phyloP scores from a whole-genome alignment of 2,329 filamentous ascomycete genomes.

The Sporothrix mexicana region DNA sequence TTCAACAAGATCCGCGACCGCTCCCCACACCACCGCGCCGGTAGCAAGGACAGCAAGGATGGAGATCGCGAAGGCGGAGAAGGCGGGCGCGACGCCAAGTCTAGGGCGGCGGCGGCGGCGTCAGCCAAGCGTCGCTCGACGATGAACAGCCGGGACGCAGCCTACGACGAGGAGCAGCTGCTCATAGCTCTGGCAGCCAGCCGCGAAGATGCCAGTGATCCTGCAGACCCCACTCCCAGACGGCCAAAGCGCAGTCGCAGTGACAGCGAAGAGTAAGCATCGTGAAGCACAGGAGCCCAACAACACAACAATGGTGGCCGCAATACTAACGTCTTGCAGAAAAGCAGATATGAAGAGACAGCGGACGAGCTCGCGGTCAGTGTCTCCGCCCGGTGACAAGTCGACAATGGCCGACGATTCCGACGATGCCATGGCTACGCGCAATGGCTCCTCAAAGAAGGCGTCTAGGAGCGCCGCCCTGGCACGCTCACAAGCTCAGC shows the following conservation, averaged over 20 bases:
- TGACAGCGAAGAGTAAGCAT: slow-evolving; percentile 91
- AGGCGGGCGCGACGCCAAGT: slow-evolving; percentile 40
- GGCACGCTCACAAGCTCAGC: slow-evolving; percentile 49
- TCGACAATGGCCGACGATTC: slow-evolving; percentile 66
- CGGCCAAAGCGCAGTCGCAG: slow-evolving; percentile 82
- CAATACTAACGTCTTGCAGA: slow-evolving; percentile 51
- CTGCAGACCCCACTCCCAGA: slow-evolving; percentile 61
- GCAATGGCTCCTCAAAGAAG: slow-evolving; percentile 63
- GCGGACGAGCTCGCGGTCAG: slow-evolving; percentile 78
- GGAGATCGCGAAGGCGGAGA: slow-evolving; percentile 29
- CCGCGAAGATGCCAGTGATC: slow-evolving; percentile 73
- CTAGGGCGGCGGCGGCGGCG: slow-evolving; percentile 56
- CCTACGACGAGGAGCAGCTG: slow-evolving; percentile 94
- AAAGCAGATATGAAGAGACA: slow-evolving; percentile 79
- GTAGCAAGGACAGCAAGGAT: slow-evolving; percentile 61
- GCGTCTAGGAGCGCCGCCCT: slow-evolving; percentile 56
- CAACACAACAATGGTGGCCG: neutral
- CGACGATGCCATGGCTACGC: slow-evolving; percentile 67
- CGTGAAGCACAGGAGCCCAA: slow-evolving; percentile 13
- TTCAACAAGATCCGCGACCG: slow-evolving; percentile 66
- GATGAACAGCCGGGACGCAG: slow-evolving; percentile 95
- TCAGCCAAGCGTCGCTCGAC: slow-evolving; percentile 87
- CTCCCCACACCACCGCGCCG: slow-evolving; percentile 59
- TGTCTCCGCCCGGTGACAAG: slow-evolving; percentile 61
- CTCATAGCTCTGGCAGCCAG: slow-evolving; percentile 93